Percentiles rank a stretch among this genome's conserved stretches.
Evolutionary conservation across 202 grass and related monocot species (phyloP).

Genomic region (Bolboschoenoplectus hybrid): DNA sequence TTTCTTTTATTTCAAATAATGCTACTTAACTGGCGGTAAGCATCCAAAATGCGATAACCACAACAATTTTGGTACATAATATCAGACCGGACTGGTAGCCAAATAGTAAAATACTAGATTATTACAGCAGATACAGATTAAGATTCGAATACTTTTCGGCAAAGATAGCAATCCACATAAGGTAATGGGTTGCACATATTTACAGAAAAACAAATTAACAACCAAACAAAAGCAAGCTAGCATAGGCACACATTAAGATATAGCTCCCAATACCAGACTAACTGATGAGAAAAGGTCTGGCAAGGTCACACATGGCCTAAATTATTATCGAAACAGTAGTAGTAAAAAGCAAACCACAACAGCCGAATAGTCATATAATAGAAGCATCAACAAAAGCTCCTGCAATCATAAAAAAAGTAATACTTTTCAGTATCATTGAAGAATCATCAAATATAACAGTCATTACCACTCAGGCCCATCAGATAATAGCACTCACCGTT

Average conservation of each 20-base stretch:
- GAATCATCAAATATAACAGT: neutral
- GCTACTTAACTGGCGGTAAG: too few species aligned
- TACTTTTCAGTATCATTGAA: conserved; percentile 1
- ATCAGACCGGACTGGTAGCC: too few species aligned
- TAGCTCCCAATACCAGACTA: neutral
- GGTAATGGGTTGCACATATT: neutral
- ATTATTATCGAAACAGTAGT: conserved; percentile 12
- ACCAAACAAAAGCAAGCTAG: neutral
- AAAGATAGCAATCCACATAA: neutral
- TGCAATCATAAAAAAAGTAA: conserved; percentile 24
- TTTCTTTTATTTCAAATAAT: too few species aligned
- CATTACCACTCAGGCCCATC: neutral
- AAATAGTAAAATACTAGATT: neutral
- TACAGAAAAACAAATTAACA: neutral
- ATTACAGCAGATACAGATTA: too few species aligned
- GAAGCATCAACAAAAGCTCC: neutral
- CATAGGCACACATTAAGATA: neutral
- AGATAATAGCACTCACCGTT: neutral
- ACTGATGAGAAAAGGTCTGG: neutral
- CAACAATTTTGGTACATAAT: too few species aligned
- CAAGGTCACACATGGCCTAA: neutral
- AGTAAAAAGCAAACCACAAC: conserved; percentile 27
- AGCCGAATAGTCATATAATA: neutral
- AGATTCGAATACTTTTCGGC: neutral
- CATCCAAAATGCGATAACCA: neutral